These are phyloP conservation scores for Phytopythium delawarense DNA, from an alignment of 352 stramenopile species.

Conservation along the genomic window DNA sequence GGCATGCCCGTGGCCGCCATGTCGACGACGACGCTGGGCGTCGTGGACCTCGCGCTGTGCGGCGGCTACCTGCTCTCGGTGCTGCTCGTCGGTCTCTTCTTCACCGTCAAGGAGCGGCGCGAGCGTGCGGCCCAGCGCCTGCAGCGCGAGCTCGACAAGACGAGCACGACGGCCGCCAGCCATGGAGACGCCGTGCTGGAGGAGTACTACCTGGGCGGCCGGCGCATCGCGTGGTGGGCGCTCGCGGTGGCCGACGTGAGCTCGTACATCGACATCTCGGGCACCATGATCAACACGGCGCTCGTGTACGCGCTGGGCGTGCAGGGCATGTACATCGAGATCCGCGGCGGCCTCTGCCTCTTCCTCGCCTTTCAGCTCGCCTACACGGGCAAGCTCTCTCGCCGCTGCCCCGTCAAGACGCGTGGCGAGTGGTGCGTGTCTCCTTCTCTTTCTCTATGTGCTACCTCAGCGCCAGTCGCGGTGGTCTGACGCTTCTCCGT, in stretches of 20 bases:
- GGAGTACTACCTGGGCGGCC: slow-evolving; percentile 72
- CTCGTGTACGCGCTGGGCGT: slow-evolving; percentile 77
- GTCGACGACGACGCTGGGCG: slow-evolving; percentile 25
- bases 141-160: slow-evolving; percentile 17
- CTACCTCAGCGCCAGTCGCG: neutral
- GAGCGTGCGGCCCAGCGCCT: slow-evolving; percentile 30
- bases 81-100: slow-evolving; percentile 57
- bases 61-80: slow-evolving; percentile 56
- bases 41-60: slow-evolving; percentile 53
- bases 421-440: slow-evolving; percentile 59
- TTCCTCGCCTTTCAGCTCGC: slow-evolving; percentile 79
- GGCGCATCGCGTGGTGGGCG: slow-evolving; percentile 67
- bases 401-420: slow-evolving; percentile 72
- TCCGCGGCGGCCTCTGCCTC: slow-evolving; percentile 69
- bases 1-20: slow-evolving; percentile 8
- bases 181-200: slow-evolving; percentile 40
- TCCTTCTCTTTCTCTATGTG: neutral
- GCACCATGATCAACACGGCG: slow-evolving; percentile 84
- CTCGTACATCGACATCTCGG: slow-evolving; percentile 84
- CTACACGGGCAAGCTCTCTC: slow-evolving; percentile 75
- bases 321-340: slow-evolving; percentile 84
- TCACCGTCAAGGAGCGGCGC: slow-evolving; percentile 56
- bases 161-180: slow-evolving; percentile 11
- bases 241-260: slow-evolving; percentile 74
- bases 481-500: slow-evolving; percentile 1